Percentiles rank a stretch among this genome's conserved stretches.
phyloP scores from a whole-genome alignment of 2,329 filamentous ascomycete genomes.

The Immersiporthe knoxdaviesiana region DNA sequence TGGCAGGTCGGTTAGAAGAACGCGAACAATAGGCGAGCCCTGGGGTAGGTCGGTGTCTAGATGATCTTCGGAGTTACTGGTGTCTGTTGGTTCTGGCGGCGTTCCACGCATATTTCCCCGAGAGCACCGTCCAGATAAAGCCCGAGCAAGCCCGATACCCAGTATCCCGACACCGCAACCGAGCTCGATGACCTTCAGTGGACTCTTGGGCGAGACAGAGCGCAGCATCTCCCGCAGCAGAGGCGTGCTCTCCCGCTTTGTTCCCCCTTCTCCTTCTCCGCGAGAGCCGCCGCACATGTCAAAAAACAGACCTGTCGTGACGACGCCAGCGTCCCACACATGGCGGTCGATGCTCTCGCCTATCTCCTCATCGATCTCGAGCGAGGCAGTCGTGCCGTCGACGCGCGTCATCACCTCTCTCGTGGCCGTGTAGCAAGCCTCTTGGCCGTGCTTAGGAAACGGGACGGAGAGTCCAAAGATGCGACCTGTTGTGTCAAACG shows the following conservation, averaged over 20 bases:
- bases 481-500: slow-evolving; percentile 38
- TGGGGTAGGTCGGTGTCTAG: not conserved
- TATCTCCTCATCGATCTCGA: slow-evolving; percentile 55
- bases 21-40: slow-evolving; percentile 32
- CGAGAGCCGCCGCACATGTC: slow-evolving; percentile 19
- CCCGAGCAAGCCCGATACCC: slow-evolving; percentile 51
- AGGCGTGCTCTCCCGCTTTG: slow-evolving; percentile 23
- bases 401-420: slow-evolving; percentile 41
- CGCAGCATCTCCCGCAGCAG: slow-evolving; percentile 39
- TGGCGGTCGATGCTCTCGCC: slow-evolving; percentile 64
- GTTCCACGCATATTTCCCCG: not conserved
- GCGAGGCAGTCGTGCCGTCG: slow-evolving; percentile 30
- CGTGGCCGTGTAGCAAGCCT: slow-evolving; percentile 35
- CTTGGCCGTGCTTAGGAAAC: slow-evolving; percentile 30
- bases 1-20: slow-evolving; percentile 59
- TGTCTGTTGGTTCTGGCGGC: not conserved
- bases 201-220: slow-evolving; percentile 24
- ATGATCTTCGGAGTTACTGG: not conserved
- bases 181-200: slow-evolving; percentile 55
- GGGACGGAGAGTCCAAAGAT: slow-evolving; percentile 50
- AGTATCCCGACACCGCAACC: slow-evolving; percentile 61
- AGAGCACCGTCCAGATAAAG: slow-evolving; percentile 30
- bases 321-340: slow-evolving; percentile 61
- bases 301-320: slow-evolving; percentile 43
- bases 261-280: not conserved